Conservation (phyloP, 2,329 filamentous ascomycete genomes). For the Aspergillus chevalieri region DNA sequence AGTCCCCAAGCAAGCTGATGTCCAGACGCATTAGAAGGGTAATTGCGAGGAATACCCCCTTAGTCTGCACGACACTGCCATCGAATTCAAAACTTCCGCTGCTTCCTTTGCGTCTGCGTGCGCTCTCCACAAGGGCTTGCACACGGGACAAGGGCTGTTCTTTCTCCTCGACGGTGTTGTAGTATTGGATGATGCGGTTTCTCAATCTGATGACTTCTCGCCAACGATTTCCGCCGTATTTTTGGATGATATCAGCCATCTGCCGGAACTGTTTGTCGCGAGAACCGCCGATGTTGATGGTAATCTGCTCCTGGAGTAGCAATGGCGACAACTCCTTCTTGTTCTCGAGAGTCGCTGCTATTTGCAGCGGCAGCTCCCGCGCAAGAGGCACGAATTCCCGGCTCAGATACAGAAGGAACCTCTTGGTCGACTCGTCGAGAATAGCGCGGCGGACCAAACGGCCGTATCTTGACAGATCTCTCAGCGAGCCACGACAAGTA, state of each 20-base stretch:
- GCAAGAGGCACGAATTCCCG: slow-evolving; percentile 37
- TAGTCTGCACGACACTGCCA: slow-evolving; percentile 29
- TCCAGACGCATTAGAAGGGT: slow-evolving; percentile 47
- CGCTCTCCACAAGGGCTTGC: slow-evolving; percentile 28
- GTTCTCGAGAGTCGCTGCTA: slow-evolving; percentile 20
- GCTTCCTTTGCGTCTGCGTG: slow-evolving; percentile 20
- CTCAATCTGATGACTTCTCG: slow-evolving; percentile 21
- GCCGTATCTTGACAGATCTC: slow-evolving; percentile 55
- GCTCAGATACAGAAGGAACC: slow-evolving; percentile 54
- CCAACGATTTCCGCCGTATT: slow-evolving; percentile 19
- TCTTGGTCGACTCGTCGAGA: slow-evolving; percentile 59
- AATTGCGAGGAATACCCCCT: slow-evolving; percentile 37
- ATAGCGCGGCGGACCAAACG: slow-evolving; percentile 55
- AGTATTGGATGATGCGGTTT: slow-evolving; percentile 24
- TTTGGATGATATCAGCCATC: slow-evolving; percentile 15
- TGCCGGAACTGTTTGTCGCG: slow-evolving; percentile 19
- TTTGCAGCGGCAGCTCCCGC: slow-evolving; percentile 19
- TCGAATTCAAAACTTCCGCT: slow-evolving; percentile 18
- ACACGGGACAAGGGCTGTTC: slow-evolving; percentile 38
- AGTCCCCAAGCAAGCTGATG: slow-evolving; percentile 42
- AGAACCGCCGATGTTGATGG: slow-evolving; percentile 8
- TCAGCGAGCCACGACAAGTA: slow-evolving; percentile 54
- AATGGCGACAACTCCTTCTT: not conserved
- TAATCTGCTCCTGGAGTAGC: not conserved
- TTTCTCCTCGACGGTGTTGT: slow-evolving; percentile 23